phyloP scores from a whole-genome alignment of 164 flowering plant genomes.

The Echeveria elegans region DNA sequence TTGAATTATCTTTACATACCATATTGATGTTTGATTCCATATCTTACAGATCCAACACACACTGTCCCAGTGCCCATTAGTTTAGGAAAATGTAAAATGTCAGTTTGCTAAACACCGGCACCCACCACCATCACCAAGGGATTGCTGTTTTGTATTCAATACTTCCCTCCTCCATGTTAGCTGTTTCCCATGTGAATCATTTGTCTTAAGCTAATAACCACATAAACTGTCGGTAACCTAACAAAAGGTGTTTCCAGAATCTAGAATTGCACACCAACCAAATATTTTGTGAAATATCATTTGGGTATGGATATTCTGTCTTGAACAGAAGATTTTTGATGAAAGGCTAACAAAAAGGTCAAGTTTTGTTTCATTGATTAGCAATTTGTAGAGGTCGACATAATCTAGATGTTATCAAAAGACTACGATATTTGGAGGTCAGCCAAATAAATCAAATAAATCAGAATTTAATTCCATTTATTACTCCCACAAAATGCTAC shows the following conservation, averaged over 20 bases:
- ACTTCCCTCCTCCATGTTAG: background rate
- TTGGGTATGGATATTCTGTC: too few relatives aligned
- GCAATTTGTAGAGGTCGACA: too few relatives aligned
- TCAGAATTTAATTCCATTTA: too few relatives aligned
- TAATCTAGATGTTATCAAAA: too few relatives aligned
- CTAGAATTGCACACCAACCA: background rate
- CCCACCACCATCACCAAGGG: background rate
- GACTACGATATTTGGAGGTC: too few relatives aligned
- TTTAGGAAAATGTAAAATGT: background rate
- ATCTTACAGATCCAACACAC: background rate
- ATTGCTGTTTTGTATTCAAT: background rate
- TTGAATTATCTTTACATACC: background rate
- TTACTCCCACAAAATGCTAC: too few relatives aligned
- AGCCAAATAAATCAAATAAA: too few relatives aligned
- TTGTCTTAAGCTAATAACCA: background rate
- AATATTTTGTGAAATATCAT: too few relatives aligned
- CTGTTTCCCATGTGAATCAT: background rate
- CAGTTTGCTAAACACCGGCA: background rate
- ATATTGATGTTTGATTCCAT: background rate
- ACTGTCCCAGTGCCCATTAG: constrained; percentile 4
- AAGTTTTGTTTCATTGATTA: too few relatives aligned
- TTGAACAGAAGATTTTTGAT: too few relatives aligned
- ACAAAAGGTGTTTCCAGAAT: background rate
- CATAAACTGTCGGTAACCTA: background rate
- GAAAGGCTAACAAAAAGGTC: too few relatives aligned